A percentile compares a stretch with the other conserved stretches of the same genome.
phyloP scores from a whole-genome alignment of 768 basidiomycete genomes.

The Phanerochaete sordida region DNA sequence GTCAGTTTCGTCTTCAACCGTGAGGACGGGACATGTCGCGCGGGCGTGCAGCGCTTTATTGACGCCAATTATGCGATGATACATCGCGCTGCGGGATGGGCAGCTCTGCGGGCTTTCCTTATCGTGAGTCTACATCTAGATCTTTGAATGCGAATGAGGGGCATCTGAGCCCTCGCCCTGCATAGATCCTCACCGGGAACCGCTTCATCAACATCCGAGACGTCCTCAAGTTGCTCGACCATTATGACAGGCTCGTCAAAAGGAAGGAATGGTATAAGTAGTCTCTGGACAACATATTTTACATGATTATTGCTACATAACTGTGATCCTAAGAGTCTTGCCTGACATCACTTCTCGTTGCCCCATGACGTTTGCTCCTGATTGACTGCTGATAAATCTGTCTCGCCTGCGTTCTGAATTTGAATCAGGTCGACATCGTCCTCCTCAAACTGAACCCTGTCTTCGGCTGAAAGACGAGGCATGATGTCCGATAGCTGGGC shows the following conservation, averaged over 20 bases:
- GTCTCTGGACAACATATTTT: neutral
- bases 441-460: too few species aligned
- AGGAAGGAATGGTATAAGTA: slow-evolving; percentile 40
- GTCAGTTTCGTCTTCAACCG: slow-evolving; percentile 47
- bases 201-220: slow-evolving; percentile 49
- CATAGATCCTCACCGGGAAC: slow-evolving; percentile 56
- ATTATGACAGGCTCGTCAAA: slow-evolving; percentile 53
- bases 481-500: too few species aligned
- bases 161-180: neutral
- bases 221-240: slow-evolving; percentile 45
- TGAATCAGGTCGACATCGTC: too few species aligned
- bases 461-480: too few species aligned
- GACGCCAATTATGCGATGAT: slow-evolving; percentile 64
- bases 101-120: slow-evolving; percentile 58
- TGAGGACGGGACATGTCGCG: slow-evolving; percentile 30
- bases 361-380: too few species aligned
- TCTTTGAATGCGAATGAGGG: neutral
- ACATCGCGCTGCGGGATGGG: slow-evolving; percentile 64
- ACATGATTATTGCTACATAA: too few species aligned
- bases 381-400: too few species aligned
- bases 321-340: too few species aligned
- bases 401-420: too few species aligned
- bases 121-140: slow-evolving; percentile 38
- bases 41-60: slow-evolving; percentile 53
- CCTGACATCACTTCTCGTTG: too few species aligned